Percentiles rank a stretch among this genome's conserved stretches.
Evolutionary conservation across 2,329 filamentous ascomycete species (phyloP).

Genomic region (Pestalotiopsis sp.): DNA sequence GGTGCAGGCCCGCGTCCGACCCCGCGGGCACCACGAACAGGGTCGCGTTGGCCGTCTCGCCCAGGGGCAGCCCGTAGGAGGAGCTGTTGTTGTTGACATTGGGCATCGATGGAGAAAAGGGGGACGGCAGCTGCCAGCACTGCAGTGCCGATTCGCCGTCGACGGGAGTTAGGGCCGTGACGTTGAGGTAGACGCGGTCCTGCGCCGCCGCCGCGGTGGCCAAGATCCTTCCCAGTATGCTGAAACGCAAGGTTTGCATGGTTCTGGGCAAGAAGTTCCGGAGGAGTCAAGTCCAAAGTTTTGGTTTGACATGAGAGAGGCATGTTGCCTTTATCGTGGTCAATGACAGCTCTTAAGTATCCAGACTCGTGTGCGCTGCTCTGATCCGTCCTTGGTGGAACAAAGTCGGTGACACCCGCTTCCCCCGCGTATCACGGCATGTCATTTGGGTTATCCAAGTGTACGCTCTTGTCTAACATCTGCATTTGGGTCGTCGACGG

Average conservation of each 20-base stretch:
- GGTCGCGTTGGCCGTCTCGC: neutral
- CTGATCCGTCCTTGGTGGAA: neutral
- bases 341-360: neutral
- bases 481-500: too few species aligned
- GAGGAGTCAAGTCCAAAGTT: too few species aligned
- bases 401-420: neutral
- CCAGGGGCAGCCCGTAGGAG: neutral
- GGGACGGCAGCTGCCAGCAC: slow-evolving; percentile 8
- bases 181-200: slow-evolving; percentile 2
- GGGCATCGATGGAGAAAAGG: neutral
- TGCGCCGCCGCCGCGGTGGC: neutral
- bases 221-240: neutral
- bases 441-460: too few species aligned
- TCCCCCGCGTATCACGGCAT: too few species aligned
- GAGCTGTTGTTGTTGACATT: neutral
- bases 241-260: neutral
- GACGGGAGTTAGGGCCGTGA: slow-evolving; percentile 8
- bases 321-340: too few species aligned
- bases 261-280: neutral
- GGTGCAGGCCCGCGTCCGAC: neutral
- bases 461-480: too few species aligned
- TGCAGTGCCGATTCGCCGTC: slow-evolving; percentile 8
- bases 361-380: neutral
- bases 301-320: too few species aligned
- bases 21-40: neutral